Evolutionary conservation across 345 rosid genomes (phyloP).

Genomic region (Durio zibethinus): DNA sequence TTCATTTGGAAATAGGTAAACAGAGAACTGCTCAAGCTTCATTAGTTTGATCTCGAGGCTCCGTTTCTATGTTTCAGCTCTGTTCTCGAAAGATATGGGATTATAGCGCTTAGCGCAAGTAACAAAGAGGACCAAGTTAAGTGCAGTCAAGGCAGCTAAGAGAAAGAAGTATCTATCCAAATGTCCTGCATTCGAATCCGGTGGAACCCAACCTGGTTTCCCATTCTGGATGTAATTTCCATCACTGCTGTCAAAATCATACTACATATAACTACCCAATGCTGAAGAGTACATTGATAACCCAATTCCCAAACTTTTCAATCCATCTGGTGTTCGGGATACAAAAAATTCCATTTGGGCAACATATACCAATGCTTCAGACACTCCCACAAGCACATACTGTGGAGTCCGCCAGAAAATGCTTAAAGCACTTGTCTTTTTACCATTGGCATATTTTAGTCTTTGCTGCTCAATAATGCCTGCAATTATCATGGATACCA

Average conservation of each 20-base stretch:
- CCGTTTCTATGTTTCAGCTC: background rate
- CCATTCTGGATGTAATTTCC: slow-evolving; percentile 26
- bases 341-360: slow-evolving; percentile 40
- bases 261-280: slow-evolving; percentile 29
- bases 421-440: slow-evolving; percentile 26
- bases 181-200: slow-evolving; percentile 33
- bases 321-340: slow-evolving; percentile 31
- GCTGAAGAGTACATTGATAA: slow-evolving; percentile 37
- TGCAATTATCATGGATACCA: slow-evolving; percentile 25
- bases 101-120: slow-evolving; percentile 17
- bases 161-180: slow-evolving; percentile 41
- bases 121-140: slow-evolving; percentile 20
- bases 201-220: slow-evolving; percentile 39
- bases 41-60: background rate
- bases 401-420: slow-evolving; percentile 47
- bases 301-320: slow-evolving; percentile 36
- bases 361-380: slow-evolving; percentile 33
- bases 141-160: slow-evolving; percentile 20
- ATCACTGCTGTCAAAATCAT: slow-evolving; percentile 28
- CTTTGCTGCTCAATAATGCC: slow-evolving; percentile 35
- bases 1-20: too few relatives aligned
- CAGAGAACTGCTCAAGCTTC: slow-evolving; percentile 1
- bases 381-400: slow-evolving; percentile 30
- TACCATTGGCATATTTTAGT: slow-evolving; percentile 17
- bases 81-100: slow-evolving; percentile 19